These are phyloP conservation scores for Saturnispora silvae DNA, from an alignment of 805 yeast species.

Conservation along the genomic window DNA sequence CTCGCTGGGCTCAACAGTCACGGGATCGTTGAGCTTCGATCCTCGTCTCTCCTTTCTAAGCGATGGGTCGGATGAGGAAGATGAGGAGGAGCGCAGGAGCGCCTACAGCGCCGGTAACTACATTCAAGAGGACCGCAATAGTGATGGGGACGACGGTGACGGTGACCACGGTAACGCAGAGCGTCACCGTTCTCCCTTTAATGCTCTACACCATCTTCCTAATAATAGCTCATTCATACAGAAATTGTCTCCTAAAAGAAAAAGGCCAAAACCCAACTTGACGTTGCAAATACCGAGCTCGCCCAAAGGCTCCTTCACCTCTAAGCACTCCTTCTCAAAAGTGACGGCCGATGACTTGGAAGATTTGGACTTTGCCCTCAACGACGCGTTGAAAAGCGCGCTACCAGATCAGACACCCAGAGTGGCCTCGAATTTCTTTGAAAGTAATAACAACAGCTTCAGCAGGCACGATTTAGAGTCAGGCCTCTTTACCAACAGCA, in stretches of 20 bases:
- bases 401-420: conserved; percentile 6
- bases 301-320: background rate
- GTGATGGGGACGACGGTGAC: background rate
- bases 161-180: background rate
- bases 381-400: conserved; percentile 10
- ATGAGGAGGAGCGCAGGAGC: background rate
- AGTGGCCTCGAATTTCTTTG: background rate
- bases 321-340: background rate
- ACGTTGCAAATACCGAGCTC: background rate
- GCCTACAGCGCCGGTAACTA: background rate
- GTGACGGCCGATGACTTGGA: conserved; percentile 5
- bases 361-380: conserved; percentile 8
- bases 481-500: background rate
- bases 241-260: background rate
- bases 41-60: background rate
- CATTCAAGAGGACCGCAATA: background rate
- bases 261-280: background rate
- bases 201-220: too few species aligned
- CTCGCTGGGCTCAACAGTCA: too few species aligned
- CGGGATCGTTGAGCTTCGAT: background rate
- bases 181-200: too few species aligned
- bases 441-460: background rate
- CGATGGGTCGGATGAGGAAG: background rate
- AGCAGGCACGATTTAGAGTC: background rate
- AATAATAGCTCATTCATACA: background rate